phyloP scores from a whole-genome alignment of 2,329 filamentous ascomycete genomes.

The Alternaria novae-zelandiae region DNA sequence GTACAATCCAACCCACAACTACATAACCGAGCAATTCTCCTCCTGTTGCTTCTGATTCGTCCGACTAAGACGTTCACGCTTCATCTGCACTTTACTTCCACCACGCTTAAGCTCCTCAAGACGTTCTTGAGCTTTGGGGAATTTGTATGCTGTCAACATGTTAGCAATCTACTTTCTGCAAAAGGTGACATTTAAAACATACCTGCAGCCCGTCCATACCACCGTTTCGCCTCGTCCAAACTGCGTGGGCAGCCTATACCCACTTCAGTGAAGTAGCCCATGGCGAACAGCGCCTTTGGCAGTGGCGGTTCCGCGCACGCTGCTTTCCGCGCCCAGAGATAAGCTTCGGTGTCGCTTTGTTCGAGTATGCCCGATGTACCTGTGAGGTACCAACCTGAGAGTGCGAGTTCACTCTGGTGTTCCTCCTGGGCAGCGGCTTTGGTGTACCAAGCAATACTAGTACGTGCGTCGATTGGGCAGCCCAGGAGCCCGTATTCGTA shows the following conservation, averaged over 20 bases:
- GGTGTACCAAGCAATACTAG: slow-evolving; percentile 93
- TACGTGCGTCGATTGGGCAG: slow-evolving; percentile 79
- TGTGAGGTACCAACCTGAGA: slow-evolving; percentile 81
- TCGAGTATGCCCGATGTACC: slow-evolving; percentile 85
- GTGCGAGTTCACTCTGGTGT: slow-evolving; percentile 79
- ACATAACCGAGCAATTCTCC: slow-evolving; percentile 88
- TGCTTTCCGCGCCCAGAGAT: slow-evolving; percentile 95
- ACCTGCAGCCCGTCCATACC: slow-evolving; percentile 98
- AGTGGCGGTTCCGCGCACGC: slow-evolving; percentile 76
- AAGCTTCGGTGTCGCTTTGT: slow-evolving; percentile 94
- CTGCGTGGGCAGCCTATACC: slow-evolving; percentile 88
- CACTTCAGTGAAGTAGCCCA: slow-evolving; percentile 96
- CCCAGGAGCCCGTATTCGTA: slow-evolving; percentile 90
- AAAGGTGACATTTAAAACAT: slow-evolving; percentile 58
- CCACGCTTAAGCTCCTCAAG: slow-evolving; percentile 89
- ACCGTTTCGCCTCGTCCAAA: slow-evolving; percentile 93
- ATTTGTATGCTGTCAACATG: slow-evolving; percentile 95
- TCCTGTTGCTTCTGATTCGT: slow-evolving; percentile 86
- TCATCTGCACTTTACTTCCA: slow-evolving; percentile 74
- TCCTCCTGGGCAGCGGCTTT: slow-evolving; percentile 90
- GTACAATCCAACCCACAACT: background rate
- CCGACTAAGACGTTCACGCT: slow-evolving; percentile 78
- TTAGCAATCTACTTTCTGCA: too few species aligned
- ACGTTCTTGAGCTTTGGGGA: slow-evolving; percentile 88
- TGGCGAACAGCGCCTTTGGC: slow-evolving; percentile 94